Percentiles rank a stretch among this genome's conserved stretches.
phyloP scores from a whole-genome alignment of 2,329 filamentous ascomycete genomes.

The Alternaria atra region DNA sequence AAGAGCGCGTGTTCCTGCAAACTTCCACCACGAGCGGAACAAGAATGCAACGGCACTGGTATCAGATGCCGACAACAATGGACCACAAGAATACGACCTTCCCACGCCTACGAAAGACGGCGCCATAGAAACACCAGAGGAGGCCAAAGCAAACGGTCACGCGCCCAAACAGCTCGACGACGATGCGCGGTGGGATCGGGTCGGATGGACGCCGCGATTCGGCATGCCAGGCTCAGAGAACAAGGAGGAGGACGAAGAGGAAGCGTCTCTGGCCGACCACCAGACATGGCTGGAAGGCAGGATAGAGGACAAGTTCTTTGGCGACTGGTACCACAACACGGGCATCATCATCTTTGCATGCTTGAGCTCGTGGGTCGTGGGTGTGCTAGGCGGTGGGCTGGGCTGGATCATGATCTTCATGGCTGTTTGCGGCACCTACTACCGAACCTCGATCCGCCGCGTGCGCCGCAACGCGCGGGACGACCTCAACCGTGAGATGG shows the following conservation, averaged over 20 bases:
- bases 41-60: conserved; percentile 74
- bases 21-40: conserved; percentile 68
- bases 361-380: conserved; percentile 87
- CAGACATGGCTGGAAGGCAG: conserved; percentile 85
- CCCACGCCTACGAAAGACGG: conserved; percentile 77
- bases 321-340: conserved; percentile 98
- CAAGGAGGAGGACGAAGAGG: conserved; percentile 64
- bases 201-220: conserved; percentile 90
- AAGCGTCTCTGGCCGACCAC: conserved; percentile 80
- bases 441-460: conserved; percentile 91
- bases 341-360: conserved; percentile 94
- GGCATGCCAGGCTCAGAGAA: conserved; percentile 63
- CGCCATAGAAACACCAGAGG: conserved; percentile 64
- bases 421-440: conserved; percentile 92
- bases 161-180: conserved; percentile 62
- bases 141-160: conserved; percentile 61
- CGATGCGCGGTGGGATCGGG: conserved; percentile 62
- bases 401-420: conserved; percentile 95
- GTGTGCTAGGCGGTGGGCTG: conserved; percentile 86
- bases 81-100: conserved; percentile 73
- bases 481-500: conserved; percentile 88
- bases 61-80: conserved; percentile 69
- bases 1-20: conserved; percentile 70
- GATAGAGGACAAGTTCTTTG: conserved; percentile 89
- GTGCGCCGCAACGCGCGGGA: conserved; percentile 96